Percentiles rank a stretch among this genome's conserved stretches.
Conservation (phyloP, 176 grass and related monocot species). For the Aegilops bicornis region DNA sequence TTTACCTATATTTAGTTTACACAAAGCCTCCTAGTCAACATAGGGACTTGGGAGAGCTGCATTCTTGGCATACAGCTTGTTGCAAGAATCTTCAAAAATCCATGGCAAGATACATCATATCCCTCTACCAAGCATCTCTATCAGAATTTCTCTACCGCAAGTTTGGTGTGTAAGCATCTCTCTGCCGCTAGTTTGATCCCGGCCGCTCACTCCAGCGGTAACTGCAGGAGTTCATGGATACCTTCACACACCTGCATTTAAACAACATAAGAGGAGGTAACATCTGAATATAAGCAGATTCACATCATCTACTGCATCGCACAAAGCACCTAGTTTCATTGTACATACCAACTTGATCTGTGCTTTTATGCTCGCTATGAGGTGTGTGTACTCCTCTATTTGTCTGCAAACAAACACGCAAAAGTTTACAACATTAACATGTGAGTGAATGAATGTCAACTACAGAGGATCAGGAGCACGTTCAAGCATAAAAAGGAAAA, state of each 20-base stretch:
- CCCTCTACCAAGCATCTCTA: not conserved
- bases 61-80: not conserved
- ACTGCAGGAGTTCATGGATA: conserved; percentile 68
- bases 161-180: no score
- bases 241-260: conserved; percentile 74
- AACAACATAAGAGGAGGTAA: not conserved
- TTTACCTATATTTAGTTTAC: not conserved
- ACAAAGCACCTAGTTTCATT: not conserved
- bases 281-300: not conserved
- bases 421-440: conserved; percentile 5
- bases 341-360: conserved; percentile 83
- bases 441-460: not conserved
- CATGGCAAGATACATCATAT: not conserved
- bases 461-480: not conserved
- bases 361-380: conserved; percentile 80
- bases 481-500: not conserved
- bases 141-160: no score
- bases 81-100: not conserved
- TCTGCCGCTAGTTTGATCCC: not conserved
- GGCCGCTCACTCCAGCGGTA: conserved; percentile 47
- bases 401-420: conserved; percentile 54
- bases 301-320: not conserved
- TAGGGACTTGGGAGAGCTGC: not conserved
- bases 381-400: conserved; percentile 93
- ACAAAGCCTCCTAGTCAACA: not conserved